Conservation (phyloP, 805 yeast species). For the Lipomyces starkeyi region DNA sequence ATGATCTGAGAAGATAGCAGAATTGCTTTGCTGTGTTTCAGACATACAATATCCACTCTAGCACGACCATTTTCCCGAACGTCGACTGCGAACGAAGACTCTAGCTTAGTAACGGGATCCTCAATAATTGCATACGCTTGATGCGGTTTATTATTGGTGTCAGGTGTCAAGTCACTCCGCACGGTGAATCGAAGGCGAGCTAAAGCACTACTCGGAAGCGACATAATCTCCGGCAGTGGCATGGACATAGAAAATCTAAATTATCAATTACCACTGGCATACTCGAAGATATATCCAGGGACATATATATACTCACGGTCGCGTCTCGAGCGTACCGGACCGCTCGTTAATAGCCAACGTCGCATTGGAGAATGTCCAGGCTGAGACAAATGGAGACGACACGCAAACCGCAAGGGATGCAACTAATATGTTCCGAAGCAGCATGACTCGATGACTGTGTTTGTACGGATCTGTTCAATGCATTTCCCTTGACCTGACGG, state of each 20-base stretch:
- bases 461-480: background rate
- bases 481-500: too few relatives aligned
- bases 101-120: slow-evolving; percentile 41
- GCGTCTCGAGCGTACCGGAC: slow-evolving; percentile 33
- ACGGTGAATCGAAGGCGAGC: slow-evolving; percentile 24
- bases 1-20: background rate
- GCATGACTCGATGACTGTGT: slow-evolving; percentile 2
- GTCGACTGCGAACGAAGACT: slow-evolving; percentile 41
- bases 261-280: background rate
- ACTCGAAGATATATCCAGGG: background rate
- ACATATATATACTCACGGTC: slow-evolving; percentile 10
- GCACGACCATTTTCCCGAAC: slow-evolving; percentile 47
- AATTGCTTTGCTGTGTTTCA: background rate
- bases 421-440: slow-evolving; percentile 8
- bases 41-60: slow-evolving; percentile 43
- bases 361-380: slow-evolving; percentile 36
- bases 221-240: slow-evolving; percentile 10
- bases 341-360: slow-evolving; percentile 32
- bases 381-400: slow-evolving; percentile 18
- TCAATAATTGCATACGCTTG: slow-evolving; percentile 41
- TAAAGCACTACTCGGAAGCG: slow-evolving; percentile 22
- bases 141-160: slow-evolving; percentile 37
- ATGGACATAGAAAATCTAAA: slow-evolving; percentile 19
- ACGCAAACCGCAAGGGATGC: slow-evolving; percentile 5
- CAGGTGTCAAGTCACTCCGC: slow-evolving; percentile 13